Conservation (phyloP, 2,329 filamentous ascomycete species). For the Trichoderma endophyticum region DNA sequence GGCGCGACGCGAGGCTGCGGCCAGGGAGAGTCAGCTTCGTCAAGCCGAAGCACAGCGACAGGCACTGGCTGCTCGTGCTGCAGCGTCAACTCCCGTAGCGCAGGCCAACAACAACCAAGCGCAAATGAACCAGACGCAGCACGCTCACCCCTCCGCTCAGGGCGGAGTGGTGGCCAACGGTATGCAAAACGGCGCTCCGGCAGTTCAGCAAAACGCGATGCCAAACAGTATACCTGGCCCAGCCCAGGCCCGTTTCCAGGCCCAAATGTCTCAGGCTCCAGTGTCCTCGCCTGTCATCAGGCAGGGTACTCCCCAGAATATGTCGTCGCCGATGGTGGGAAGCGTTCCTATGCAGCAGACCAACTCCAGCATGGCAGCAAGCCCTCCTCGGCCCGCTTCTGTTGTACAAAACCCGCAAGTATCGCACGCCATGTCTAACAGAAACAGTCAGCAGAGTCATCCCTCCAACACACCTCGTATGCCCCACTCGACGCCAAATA, state of each 20-base stretch:
- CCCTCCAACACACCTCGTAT: slow-evolving; percentile 61
- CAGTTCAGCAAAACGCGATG: slow-evolving; percentile 33
- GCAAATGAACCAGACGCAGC: slow-evolving; percentile 31
- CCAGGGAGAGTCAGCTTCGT: slow-evolving; percentile 36
- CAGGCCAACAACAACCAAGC: slow-evolving; percentile 27
- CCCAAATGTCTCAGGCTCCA: slow-evolving; percentile 59
- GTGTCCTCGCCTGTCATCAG: slow-evolving; percentile 66
- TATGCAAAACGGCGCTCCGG: slow-evolving; percentile 35
- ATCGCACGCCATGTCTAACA: slow-evolving; percentile 59
- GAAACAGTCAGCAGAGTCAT: slow-evolving; percentile 66
- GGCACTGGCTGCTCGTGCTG: slow-evolving; percentile 30
- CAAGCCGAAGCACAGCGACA: slow-evolving; percentile 38
- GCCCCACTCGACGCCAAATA: slow-evolving; percentile 59
- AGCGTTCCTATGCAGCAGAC: slow-evolving; percentile 62
- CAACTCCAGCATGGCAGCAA: slow-evolving; percentile 65
- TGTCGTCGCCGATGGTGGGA: slow-evolving; percentile 64
- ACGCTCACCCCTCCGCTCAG: slow-evolving; percentile 34
- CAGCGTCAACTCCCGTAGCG: slow-evolving; percentile 26
- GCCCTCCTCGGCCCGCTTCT: slow-evolving; percentile 64
- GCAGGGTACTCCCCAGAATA: slow-evolving; percentile 62
- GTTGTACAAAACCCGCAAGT: slow-evolving; percentile 60
- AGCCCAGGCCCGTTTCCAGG: slow-evolving; percentile 46
- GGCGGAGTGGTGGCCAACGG: slow-evolving; percentile 39
- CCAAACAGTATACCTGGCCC: slow-evolving; percentile 39
- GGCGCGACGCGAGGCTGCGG: slow-evolving; percentile 35